Percentiles rank a stretch among this genome's conserved stretches.
phyloP scores from a whole-genome alignment of 768 basidiomycete species.

The Saitozyma sp. region DNA sequence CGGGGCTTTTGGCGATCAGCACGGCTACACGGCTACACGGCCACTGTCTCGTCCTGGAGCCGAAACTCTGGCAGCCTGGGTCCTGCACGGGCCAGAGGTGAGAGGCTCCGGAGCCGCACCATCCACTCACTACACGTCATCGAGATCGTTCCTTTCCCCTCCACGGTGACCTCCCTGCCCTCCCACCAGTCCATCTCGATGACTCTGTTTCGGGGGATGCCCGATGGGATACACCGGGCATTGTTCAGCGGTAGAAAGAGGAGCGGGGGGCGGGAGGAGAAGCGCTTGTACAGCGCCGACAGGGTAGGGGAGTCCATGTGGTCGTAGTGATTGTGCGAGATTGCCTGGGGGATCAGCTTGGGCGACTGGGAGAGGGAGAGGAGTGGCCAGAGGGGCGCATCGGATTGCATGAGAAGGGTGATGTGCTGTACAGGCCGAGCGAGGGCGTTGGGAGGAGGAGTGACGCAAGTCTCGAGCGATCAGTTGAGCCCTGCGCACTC shows the following conservation, averaged over 20 bases:
- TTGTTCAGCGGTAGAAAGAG: constrained; percentile 67
- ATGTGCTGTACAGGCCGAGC: no score
- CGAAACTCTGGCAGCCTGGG: no score
- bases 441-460: neutral
- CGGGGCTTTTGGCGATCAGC: constrained; percentile 23
- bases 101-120: neutral
- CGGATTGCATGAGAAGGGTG: no score
- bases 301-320: constrained; percentile 40
- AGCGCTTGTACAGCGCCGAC: constrained; percentile 35
- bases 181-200: constrained; percentile 71
- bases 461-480: no score
- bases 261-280: constrained; percentile 60
- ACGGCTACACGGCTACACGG: neutral
- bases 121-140: constrained; percentile 41
- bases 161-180: constrained; percentile 47
- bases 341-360: constrained; percentile 46
- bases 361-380: neutral
- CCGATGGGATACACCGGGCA: constrained; percentile 53
- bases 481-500: constrained; percentile 12
- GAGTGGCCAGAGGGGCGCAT: neutral
- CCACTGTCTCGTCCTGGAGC: no score
- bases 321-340: constrained; percentile 59
- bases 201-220: constrained; percentile 54
- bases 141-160: constrained; percentile 34
- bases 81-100: neutral